These are phyloP conservation scores for Sporisorium sorghi DNA, from an alignment of 1,284 basidiomycete genomes.

Conservation along the genomic window DNA sequence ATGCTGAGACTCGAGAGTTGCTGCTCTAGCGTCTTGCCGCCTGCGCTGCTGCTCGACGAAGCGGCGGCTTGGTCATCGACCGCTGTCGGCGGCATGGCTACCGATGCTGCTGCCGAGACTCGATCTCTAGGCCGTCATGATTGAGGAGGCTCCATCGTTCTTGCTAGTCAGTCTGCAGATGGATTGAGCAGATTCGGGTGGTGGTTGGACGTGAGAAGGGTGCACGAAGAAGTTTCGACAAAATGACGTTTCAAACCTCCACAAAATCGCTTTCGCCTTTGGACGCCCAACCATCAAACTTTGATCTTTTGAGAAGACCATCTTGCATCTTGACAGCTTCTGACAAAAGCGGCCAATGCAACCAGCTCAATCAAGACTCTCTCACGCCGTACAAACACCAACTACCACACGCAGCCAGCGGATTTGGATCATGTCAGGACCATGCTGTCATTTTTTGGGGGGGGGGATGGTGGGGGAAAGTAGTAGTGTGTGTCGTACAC, in stretches of 20 bases:
- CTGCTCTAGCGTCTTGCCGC: constrained; percentile 11
- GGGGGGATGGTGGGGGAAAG: constrained; percentile 12
- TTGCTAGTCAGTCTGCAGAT: neutral
- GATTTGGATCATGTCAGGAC: constrained; percentile 33
- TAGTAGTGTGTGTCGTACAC: constrained; percentile 31
- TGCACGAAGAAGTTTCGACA: neutral
- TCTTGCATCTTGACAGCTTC: neutral
- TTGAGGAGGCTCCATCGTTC: neutral
- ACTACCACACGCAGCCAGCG: neutral
- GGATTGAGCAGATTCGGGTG: neutral
- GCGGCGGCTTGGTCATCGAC: neutral
- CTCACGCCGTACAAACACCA: neutral
- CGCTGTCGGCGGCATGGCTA: constrained; percentile 20
- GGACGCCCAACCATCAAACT: neutral
- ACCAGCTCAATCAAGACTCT: neutral
- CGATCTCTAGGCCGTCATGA: constrained; percentile 21
- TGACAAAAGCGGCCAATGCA: too few relatives aligned
- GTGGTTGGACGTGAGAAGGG: too few relatives aligned
- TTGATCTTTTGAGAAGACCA: too few relatives aligned
- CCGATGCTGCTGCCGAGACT: constrained; percentile 36
- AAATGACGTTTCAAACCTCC: constrained; percentile 17
- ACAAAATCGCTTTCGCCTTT: neutral
- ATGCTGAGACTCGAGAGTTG: constrained; percentile 20
- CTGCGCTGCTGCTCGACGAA: neutral
- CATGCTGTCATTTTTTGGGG: constrained; percentile 51